These are phyloP conservation scores for Murraya paniculata DNA, from an alignment of 345 rosid genomes.

Conservation along the genomic window DNA sequence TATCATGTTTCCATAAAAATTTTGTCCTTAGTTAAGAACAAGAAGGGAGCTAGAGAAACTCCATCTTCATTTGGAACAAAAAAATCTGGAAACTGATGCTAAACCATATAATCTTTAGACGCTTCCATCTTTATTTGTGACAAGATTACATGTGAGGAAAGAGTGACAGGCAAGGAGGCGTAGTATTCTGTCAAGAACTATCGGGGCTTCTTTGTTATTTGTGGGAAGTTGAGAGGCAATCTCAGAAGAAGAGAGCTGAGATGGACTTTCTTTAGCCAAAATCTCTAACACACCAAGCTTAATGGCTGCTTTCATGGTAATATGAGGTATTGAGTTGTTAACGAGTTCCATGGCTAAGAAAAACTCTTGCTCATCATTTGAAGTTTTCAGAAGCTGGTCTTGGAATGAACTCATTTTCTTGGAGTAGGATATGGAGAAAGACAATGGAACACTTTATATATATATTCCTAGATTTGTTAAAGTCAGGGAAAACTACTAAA, in stretches of 20 bases:
- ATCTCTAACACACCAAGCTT: slow-evolving; percentile 19
- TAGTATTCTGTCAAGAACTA: slow-evolving; percentile 29
- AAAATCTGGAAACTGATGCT: too few relatives aligned
- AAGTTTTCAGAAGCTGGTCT: neutral
- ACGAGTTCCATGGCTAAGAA: slow-evolving; percentile 26
- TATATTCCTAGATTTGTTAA: too few relatives aligned
- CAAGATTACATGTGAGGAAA: too few relatives aligned
- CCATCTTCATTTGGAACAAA: too few relatives aligned
- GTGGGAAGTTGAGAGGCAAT: slow-evolving; percentile 28
- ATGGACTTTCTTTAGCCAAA: slow-evolving; percentile 20
- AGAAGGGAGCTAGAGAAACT: too few relatives aligned
- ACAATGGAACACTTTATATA: neutral
- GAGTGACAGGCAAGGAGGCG: slow-evolving; percentile 17
- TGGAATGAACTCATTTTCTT: neutral
- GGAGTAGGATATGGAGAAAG: neutral
- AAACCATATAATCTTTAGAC: too few relatives aligned
- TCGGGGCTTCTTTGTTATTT: slow-evolving; percentile 14
- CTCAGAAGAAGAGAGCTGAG: slow-evolving; percentile 21
- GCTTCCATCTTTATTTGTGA: too few relatives aligned
- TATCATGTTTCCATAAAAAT: too few relatives aligned
- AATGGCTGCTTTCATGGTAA: slow-evolving; percentile 14
- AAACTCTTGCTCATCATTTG: slow-evolving; percentile 8
- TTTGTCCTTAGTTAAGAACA: too few relatives aligned
- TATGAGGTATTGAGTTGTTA: slow-evolving; percentile 3
- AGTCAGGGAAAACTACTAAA: too few relatives aligned